A percentile compares a stretch with the other conserved stretches of the same genome.
These are phyloP conservation scores for Paramyrothecium sp. DNA, from an alignment of 2,329 filamentous ascomycete species.

Conservation along the genomic window DNA sequence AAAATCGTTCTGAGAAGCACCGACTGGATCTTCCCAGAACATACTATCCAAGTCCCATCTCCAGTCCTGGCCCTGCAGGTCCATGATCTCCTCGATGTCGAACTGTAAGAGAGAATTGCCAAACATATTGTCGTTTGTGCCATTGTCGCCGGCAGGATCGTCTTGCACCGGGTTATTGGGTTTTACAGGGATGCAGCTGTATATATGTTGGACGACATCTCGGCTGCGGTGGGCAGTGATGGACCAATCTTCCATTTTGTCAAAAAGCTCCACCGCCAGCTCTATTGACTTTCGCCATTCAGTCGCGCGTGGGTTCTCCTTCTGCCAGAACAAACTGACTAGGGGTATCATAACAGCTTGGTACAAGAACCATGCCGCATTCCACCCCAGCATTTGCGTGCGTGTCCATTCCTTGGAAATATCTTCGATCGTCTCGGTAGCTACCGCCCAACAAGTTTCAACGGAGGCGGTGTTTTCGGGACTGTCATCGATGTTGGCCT, in stretches of 20 bases:
- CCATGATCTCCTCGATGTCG: constrained; percentile 51
- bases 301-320: constrained; percentile 43
- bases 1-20: background rate
- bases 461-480: background rate
- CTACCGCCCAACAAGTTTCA: constrained; percentile 39
- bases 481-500: constrained; percentile 52
- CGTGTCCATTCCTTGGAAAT: constrained; percentile 68
- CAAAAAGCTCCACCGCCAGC: constrained; percentile 57
- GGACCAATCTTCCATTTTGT: constrained; percentile 64
- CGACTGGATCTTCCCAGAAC: background rate
- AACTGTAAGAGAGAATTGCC: constrained; percentile 52
- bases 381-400: constrained; percentile 78
- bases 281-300: constrained; percentile 59
- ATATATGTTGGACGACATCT: constrained; percentile 63
- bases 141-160: background rate
- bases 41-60: constrained; percentile 54
- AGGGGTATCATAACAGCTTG: constrained; percentile 79
- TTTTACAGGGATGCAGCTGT: constrained; percentile 60
- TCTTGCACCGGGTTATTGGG: constrained; percentile 31
- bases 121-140: constrained; percentile 36
- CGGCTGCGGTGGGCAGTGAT: constrained; percentile 60
- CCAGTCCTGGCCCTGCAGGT: constrained; percentile 51
- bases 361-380: constrained; percentile 79
- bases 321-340: constrained; percentile 71
- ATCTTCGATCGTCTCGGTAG: constrained; percentile 69